Percentiles rank a stretch among this genome's conserved stretches.
Evolutionary conservation across 1,284 basidiomycete species (phyloP).

Genomic region (Golubevia sp.): DNA sequence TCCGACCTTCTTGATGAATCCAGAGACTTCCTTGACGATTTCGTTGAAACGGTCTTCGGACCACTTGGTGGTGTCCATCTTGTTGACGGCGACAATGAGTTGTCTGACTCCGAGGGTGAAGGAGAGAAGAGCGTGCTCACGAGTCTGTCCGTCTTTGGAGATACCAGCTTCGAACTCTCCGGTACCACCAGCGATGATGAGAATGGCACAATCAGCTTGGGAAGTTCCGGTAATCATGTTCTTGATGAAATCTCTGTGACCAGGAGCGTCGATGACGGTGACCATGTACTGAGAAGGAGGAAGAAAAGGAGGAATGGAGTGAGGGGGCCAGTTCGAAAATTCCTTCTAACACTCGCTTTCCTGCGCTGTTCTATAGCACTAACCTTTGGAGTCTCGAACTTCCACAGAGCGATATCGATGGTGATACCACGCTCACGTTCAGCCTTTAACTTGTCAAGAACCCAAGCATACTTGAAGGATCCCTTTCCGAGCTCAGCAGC

Average conservation of each 20-base stretch:
- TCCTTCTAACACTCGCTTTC: too few relatives aligned
- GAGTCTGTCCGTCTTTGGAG: conserved; percentile 99
- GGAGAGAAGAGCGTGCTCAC: conserved; percentile 99
- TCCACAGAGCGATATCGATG: conserved; percentile 86
- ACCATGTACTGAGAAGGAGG: conserved; percentile 64
- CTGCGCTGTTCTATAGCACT: too few relatives aligned
- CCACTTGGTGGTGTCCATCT: conserved; percentile 99
- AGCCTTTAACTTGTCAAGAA: conserved; percentile 99
- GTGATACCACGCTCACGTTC: conserved; percentile 99
- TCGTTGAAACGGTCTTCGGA: conserved; percentile 99
- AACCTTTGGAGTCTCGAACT: conserved; percentile 61
- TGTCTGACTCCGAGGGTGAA: conserved; percentile 99
- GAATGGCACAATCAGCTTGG: conserved; percentile 98
- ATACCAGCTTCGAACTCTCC: conserved; percentile 99
- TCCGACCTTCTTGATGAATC: conserved; percentile 99
- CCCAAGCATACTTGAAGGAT: conserved; percentile 97
- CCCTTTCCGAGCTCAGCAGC: conserved; percentile 99
- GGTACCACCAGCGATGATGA: conserved; percentile 98
- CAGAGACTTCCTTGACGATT: conserved; percentile 98
- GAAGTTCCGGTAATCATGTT: conserved; percentile 99
- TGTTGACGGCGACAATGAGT: conserved; percentile 99
- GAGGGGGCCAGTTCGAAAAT: too few relatives aligned
- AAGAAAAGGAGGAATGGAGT: conserved; percentile 22
- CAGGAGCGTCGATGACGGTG: conserved; percentile 94
- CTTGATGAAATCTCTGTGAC: conserved; percentile 99